Evolutionary conservation across 2,329 filamentous ascomycete species (phyloP).

Genomic region (Trichoderma guizhouense): DNA sequence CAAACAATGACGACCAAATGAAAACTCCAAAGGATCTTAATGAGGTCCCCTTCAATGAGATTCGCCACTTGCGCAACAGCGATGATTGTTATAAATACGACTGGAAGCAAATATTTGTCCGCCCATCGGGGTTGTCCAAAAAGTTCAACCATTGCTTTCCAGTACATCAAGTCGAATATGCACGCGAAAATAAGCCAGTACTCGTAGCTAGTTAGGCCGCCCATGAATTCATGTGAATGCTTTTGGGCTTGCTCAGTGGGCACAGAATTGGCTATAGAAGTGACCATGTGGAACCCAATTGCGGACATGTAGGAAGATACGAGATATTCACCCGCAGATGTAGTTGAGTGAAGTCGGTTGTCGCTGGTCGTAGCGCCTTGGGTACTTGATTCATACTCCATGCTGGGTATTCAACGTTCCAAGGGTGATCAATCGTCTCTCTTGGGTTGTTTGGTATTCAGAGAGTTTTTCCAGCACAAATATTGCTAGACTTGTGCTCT

Average conservation of each 20-base stretch:
- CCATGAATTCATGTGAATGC: too few species aligned
- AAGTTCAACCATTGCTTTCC: accelerated
- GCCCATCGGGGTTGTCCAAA: not conserved
- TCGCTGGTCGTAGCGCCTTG: not conserved
- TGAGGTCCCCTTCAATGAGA: not conserved
- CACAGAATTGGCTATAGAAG: not conserved
- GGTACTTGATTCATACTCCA: not conserved
- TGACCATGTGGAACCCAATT: not conserved
- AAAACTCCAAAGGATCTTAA: not conserved
- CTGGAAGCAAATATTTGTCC: not conserved
- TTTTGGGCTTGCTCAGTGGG: not conserved
- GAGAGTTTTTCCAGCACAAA: not conserved
- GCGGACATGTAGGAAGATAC: not conserved
- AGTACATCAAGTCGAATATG: not conserved
- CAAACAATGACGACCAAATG: not conserved
- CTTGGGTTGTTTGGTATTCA: not conserved
- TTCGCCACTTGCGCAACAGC: not conserved
- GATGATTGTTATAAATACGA: accelerated
- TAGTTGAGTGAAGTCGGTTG: not conserved
- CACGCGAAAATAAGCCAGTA: not conserved
- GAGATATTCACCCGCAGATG: not conserved
- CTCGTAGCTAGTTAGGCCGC: not conserved
- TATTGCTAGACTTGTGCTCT: not conserved
- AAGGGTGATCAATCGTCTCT: not conserved
- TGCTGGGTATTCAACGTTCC: not conserved